Evolutionary conservation across 306 rosid species (phyloP).

Genomic region (Acacia acuminata): DNA sequence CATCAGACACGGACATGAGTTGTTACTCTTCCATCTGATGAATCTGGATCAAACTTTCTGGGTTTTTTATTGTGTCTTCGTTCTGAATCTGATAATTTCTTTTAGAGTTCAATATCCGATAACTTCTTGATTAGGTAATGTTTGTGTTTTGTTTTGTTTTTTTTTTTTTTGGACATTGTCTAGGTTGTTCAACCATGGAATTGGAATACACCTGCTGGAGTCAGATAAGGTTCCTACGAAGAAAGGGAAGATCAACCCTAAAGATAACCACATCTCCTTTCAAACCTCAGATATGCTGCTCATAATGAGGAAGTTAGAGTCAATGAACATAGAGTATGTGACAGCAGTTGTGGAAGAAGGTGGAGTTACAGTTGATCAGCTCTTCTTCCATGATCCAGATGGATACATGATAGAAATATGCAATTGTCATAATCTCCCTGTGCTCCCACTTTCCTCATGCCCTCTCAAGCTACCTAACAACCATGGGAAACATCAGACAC

Average conservation of each 20-base stretch:
- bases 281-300: constrained; percentile 55
- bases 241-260: constrained; percentile 56
- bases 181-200: constrained; percentile 68
- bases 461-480: constrained; percentile 37
- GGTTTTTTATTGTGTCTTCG: background rate
- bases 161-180: background rate
- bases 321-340: constrained; percentile 52
- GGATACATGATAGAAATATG: constrained; percentile 79
- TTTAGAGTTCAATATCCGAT: background rate
- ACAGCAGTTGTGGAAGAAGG: constrained; percentile 69
- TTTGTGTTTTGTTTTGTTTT: too few species aligned
- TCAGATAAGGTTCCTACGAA: constrained; percentile 37
- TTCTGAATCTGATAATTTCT: background rate
- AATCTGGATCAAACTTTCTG: background rate
- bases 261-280: constrained; percentile 73
- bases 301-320: constrained; percentile 49
- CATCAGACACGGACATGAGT: background rate
- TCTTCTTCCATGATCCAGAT: constrained; percentile 80
- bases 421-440: constrained; percentile 72
- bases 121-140: background rate
- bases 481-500: background rate
- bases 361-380: constrained; percentile 66
- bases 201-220: constrained; percentile 71
- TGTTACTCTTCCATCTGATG: background rate
- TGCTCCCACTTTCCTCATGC: constrained; percentile 60